phyloP scores from a whole-genome alignment of 2,329 filamentous ascomycete genomes.

The Ophiosphaerella korrae region DNA sequence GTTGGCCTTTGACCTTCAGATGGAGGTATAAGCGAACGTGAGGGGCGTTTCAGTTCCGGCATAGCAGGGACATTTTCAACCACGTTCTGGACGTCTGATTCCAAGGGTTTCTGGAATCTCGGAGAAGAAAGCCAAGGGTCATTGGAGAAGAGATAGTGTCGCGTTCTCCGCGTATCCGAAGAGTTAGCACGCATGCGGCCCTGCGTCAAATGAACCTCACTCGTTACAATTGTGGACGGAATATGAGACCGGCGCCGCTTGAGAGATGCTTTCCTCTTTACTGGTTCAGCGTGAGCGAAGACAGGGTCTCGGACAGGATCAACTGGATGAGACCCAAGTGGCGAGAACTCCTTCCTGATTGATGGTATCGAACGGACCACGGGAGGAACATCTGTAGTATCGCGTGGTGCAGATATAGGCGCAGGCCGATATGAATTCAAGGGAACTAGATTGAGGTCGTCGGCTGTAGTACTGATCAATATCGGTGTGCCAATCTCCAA shows the following conservation, averaged over 20 bases:
- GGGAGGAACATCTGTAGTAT: slow-evolving; percentile 7
- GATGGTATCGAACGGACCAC: slow-evolving; percentile 16
- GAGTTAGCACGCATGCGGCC: slow-evolving; percentile 38
- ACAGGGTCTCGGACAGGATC: slow-evolving; percentile 20
- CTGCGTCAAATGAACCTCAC: slow-evolving; percentile 20
- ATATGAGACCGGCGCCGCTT: slow-evolving; percentile 31
- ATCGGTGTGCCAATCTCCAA: slow-evolving; percentile 41
- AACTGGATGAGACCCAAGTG: slow-evolving; percentile 42
- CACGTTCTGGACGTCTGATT: slow-evolving; percentile 13
- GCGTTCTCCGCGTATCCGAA: slow-evolving; percentile 31
- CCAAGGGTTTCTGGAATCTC: slow-evolving; percentile 16
- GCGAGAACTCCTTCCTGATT: slow-evolving; percentile 32
- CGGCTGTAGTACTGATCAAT: slow-evolving; percentile 40
- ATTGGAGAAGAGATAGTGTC: slow-evolving; percentile 32
- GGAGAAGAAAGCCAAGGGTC: slow-evolving; percentile 37
- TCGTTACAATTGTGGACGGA: slow-evolving; percentile 16
- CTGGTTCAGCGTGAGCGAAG: slow-evolving; percentile 17
- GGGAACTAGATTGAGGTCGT: slow-evolving; percentile 34
- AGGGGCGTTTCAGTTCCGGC: slow-evolving; percentile 29
- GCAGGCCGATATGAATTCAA: slow-evolving; percentile 38
- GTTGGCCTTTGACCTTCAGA: slow-evolving; percentile 28
- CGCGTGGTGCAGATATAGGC: slow-evolving; percentile 20
- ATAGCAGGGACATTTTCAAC: slow-evolving; percentile 21
- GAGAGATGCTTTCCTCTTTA: slow-evolving; percentile 8
- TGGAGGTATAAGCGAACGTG: slow-evolving; percentile 17